These are phyloP conservation scores for Chaetoceros muelleri DNA, from an alignment of 108 stramenopile genomes.

Conservation along the genomic window DNA sequence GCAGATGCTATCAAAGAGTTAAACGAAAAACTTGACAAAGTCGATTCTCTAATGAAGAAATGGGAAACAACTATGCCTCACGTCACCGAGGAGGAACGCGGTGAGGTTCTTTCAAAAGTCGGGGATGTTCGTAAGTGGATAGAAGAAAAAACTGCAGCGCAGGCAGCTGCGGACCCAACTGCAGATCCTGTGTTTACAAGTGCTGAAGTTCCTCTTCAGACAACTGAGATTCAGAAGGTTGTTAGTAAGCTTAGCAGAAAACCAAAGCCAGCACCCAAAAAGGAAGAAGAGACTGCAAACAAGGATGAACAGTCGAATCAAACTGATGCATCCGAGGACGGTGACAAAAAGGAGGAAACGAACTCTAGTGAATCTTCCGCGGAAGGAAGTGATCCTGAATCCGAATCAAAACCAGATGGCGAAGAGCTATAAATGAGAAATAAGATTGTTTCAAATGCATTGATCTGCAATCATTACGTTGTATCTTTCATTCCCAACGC, in stretches of 20 bases:
- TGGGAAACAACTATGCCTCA: constrained; percentile 84
- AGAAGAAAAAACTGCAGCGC: constrained; percentile 55
- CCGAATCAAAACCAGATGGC: too few species aligned
- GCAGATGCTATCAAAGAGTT: constrained; percentile 67
- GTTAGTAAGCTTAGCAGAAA: constrained; percentile 63
- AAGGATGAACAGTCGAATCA: constrained; percentile 33
- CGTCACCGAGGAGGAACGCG: constrained; percentile 87
- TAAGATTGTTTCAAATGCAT: too few species aligned
- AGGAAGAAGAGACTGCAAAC: constrained; percentile 25
- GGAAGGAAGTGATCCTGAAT: too few species aligned
- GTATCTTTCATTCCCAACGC: too few species aligned
- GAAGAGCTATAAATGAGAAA: too few species aligned
- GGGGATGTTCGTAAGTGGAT: constrained; percentile 66
- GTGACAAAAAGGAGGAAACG: not conserved
- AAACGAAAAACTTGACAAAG: constrained; percentile 43
- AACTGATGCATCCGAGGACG: constrained; percentile 17
- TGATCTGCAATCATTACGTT: too few species aligned
- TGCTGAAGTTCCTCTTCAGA: constrained; percentile 64
- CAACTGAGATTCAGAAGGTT: constrained; percentile 56
- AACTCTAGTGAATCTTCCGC: constrained; percentile 6
- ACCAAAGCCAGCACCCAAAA: constrained; percentile 65
- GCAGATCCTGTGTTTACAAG: constrained; percentile 80
- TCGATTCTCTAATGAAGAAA: constrained; percentile 61
- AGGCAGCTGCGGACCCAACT: constrained; percentile 50
- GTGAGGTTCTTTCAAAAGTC: constrained; percentile 66